These are phyloP conservation scores for Globisporangium middletonii DNA, from an alignment of 352 stramenopile genomes.

Conservation along the genomic window DNA sequence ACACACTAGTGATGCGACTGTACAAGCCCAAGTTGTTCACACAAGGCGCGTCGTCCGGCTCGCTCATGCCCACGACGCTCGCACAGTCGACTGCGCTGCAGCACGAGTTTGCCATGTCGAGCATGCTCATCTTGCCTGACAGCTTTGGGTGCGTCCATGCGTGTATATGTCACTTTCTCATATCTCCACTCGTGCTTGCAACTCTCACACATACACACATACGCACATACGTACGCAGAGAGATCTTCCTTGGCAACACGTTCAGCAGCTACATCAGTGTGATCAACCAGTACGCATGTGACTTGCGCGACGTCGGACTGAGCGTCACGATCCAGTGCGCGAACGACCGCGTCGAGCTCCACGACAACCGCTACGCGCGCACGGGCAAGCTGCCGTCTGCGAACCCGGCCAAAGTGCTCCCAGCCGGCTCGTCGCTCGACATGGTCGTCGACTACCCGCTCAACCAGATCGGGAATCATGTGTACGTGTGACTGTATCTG, in stretches of 20 bases:
- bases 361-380: constrained; percentile 66
- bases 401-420: constrained; percentile 73
- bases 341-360: constrained; percentile 73
- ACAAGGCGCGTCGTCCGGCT: constrained; percentile 40
- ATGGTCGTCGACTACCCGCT: constrained; percentile 91
- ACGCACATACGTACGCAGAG: constrained; percentile 23
- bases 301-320: constrained; percentile 68
- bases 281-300: constrained; percentile 85
- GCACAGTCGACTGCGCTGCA: constrained; percentile 32
- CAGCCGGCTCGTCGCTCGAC: constrained; percentile 72
- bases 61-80: constrained; percentile 60
- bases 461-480: constrained; percentile 84
- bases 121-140: constrained; percentile 86
- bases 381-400: constrained; percentile 57
- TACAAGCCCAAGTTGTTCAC: constrained; percentile 87
- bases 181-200: neutral
- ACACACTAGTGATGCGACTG: constrained; percentile 77
- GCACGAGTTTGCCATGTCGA: constrained; percentile 85
- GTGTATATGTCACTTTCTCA: neutral
- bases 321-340: constrained; percentile 85
- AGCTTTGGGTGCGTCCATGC: constrained; percentile 73
- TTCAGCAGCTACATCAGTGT: constrained; percentile 93
- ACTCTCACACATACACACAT: neutral
- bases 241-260: constrained; percentile 90
- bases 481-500: constrained; percentile 20